Percentiles rank a stretch among this genome's conserved stretches.
Evolutionary conservation across 805 yeast species (phyloP).

Genomic region (Scheffersomyces stipitis): DNA sequence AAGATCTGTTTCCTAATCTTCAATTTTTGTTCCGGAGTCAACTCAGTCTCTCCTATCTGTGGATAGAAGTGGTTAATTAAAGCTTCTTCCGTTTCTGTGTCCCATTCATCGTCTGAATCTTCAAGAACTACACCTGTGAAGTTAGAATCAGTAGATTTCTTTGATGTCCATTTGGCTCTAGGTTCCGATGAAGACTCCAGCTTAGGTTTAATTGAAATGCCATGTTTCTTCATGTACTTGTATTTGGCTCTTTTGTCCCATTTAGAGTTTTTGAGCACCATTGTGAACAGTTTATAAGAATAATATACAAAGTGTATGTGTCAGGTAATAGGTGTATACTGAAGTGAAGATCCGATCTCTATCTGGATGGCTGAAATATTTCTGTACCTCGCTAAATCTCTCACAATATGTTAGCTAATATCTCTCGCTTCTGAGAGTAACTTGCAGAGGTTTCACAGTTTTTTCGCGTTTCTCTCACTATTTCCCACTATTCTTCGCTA

Average conservation of each 20-base stretch:
- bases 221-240: constrained; percentile 41
- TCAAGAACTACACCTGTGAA: constrained; percentile 18
- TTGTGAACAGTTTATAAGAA: no score
- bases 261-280: constrained; percentile 44
- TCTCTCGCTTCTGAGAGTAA: no score
- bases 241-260: constrained; percentile 46
- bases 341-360: no score
- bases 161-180: constrained; percentile 36
- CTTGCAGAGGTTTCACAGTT: no score
- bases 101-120: constrained; percentile 39
- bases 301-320: no score
- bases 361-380: no score
- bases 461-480: no score
- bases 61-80: constrained; percentile 42
- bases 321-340: no score
- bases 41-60: constrained; percentile 30
- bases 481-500: no score
- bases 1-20: constrained; percentile 38
- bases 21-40: constrained; percentile 33
- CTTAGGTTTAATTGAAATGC: constrained; percentile 20
- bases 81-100: constrained; percentile 38
- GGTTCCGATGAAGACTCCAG: constrained; percentile 12
- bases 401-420: no score
- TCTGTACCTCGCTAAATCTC: no score
- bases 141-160: constrained; percentile 16